Percentiles rank a stretch among this genome's conserved stretches.
Conservation (phyloP, 1,284 basidiomycete species). For the Schizophyllum commune region DNA sequence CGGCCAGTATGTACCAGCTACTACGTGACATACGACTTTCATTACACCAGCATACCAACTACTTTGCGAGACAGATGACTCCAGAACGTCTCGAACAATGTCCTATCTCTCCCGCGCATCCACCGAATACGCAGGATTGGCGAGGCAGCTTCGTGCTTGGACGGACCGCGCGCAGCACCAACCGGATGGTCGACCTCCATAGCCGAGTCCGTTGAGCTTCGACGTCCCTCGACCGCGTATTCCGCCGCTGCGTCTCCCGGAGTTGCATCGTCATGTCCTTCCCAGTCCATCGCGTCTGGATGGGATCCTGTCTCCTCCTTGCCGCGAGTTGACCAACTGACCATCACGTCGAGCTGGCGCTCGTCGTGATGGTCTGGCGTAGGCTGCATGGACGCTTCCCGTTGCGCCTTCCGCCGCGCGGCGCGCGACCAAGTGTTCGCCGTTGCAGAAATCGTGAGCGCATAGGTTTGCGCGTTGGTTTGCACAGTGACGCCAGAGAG, state of each 20-base stretch:
- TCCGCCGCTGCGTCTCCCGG: constrained; percentile 17
- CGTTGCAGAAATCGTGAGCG: constrained; percentile 34
- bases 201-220: constrained; percentile 3
- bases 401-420: constrained; percentile 42
- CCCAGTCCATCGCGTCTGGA: not conserved
- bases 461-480: not conserved
- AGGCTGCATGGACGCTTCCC: no score
- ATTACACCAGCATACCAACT: not conserved
- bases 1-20: no score
- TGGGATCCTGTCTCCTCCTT: not conserved
- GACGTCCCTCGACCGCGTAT: not conserved
- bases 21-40: no score
- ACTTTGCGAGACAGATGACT: constrained; percentile 43
- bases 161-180: constrained; percentile 1
- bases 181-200: constrained; percentile 6
- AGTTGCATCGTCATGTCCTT: constrained; percentile 12
- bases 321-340: not conserved
- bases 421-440: constrained; percentile 71
- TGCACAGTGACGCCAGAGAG: not conserved
- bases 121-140: constrained; percentile 45
- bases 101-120: constrained; percentile 54
- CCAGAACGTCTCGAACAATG: constrained; percentile 61
- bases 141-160: not conserved
- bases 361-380: no score
- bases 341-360: not conserved